Percentiles rank a stretch among this genome's conserved stretches.
Evolutionary conservation across 2,329 filamentous ascomycete genomes (phyloP).

Genomic region (Epichloe festucae): DNA sequence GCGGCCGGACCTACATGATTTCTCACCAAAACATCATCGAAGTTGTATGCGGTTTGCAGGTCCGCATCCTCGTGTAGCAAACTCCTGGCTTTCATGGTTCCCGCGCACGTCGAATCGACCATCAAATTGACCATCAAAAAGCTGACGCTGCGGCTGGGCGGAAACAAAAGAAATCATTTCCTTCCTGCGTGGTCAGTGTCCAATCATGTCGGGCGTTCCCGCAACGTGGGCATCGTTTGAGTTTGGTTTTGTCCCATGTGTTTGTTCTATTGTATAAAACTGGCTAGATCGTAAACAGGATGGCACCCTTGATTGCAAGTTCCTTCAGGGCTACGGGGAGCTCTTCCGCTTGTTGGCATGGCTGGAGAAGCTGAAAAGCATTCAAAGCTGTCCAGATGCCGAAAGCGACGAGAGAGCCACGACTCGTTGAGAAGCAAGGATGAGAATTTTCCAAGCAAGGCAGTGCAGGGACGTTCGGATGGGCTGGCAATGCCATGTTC

Average conservation of each 20-base stretch:
- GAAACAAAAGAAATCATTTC: background rate
- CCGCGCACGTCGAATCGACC: background rate
- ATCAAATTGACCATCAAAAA: background rate
- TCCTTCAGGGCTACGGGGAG: no score
- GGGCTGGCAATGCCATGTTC: background rate
- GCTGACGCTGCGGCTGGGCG: background rate
- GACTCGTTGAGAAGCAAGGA: background rate
- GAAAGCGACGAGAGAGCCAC: no score
- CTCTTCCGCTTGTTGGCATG: no score
- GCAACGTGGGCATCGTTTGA: slow-evolving; percentile 3
- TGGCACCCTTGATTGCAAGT: no score
- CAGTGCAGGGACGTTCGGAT: background rate
- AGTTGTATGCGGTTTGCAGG: background rate
- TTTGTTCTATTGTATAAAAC: no score
- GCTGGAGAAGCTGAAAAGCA: no score
- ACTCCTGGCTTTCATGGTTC: background rate
- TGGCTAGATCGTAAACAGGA: no score
- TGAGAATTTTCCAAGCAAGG: background rate
- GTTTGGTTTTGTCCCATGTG: background rate
- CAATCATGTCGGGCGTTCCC: background rate
- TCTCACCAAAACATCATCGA: background rate
- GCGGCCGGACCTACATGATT: no score
- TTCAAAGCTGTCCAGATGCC: no score
- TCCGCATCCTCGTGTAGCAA: background rate
- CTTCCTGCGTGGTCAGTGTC: background rate